A percentile compares a stretch with the other conserved stretches of the same genome.
These are phyloP conservation scores for Pythium folliculosum DNA, from an alignment of 352 stramenopile species.

Conservation along the genomic window DNA sequence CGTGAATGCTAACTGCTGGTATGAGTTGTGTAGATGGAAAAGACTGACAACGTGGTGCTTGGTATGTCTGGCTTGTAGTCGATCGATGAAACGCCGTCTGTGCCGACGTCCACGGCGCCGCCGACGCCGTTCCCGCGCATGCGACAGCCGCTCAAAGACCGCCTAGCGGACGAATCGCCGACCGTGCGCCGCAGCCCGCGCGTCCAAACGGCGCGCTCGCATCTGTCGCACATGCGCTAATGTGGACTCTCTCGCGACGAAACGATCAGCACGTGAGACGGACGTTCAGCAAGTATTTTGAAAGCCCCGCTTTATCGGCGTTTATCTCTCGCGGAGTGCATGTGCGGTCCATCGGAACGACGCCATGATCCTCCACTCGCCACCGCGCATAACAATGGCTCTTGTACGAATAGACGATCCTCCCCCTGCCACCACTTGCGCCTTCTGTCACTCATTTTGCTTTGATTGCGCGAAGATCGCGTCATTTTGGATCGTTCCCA, in stretches of 20 bases:
- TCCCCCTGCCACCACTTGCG: too few species aligned
- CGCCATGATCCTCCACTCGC: too few species aligned
- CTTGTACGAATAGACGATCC: too few species aligned
- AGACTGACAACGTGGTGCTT: too few species aligned
- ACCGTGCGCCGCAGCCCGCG: slow-evolving; percentile 23
- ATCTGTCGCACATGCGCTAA: slow-evolving; percentile 27
- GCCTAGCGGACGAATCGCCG: slow-evolving; percentile 13
- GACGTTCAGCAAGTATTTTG: too few species aligned
- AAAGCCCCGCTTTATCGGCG: too few species aligned
- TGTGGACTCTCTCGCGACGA: not conserved
- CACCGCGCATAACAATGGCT: too few species aligned
- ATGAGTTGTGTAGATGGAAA: too few species aligned
- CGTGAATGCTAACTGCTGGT: not conserved
- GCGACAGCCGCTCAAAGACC: not conserved
- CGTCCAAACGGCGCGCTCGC: slow-evolving; percentile 13
- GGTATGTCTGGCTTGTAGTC: not conserved
- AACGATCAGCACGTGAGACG: too few species aligned
- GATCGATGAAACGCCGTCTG: slow-evolving; percentile 14
- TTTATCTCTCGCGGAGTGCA: too few species aligned
- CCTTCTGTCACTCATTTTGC: too few species aligned
- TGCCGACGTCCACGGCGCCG: not conserved
- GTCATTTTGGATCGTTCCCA: not conserved
- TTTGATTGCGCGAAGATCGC: slow-evolving; percentile 10
- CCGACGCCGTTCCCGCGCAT: slow-evolving; percentile 8
- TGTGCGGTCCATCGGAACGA: too few species aligned